Evolutionary conservation across 1,284 basidiomycete species (phyloP), one percentile per base, ranked within the genome.

Genomic region (Schizophyllum commune): DNA sequence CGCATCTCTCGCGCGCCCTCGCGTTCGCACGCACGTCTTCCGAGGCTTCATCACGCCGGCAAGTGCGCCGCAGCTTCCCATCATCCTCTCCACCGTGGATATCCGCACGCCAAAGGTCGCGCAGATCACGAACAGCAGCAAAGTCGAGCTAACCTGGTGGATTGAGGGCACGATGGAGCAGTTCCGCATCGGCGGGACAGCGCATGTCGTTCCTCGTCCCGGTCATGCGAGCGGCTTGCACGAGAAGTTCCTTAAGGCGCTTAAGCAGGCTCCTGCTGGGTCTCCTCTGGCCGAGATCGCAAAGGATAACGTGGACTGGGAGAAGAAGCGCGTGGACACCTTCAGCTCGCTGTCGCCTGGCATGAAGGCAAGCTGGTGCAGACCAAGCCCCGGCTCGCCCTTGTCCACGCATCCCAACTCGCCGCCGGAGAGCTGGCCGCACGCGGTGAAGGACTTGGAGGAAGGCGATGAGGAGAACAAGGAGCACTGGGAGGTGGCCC

Each of bases 311-410:
- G 80, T 81, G 60, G 81, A 88, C 66, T 90, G 87, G 88, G 86
- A 89, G 67, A 71, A 68, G 39, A 79, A 83, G 71, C 76, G 88
- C 9, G 62, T 72, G 21, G 77, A 77, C 57, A 68, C 78, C 20
- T 90, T 88, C 70, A 77, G 80, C 62, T 67, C 47, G 19, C 77
- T 89, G 78, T 79, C 78, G 59, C 75, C 73, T 5, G 71, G 75
- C 58, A 82, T 89, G 84, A 83, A 79, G 65, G 88, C 88, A 22
- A 77, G 74, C 57, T 91, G 86, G 85, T 82, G 79, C 62, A 72
- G 81, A 1, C 88, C 88, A 0, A 66, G 75, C 0, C 85, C 88
- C 3, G 53, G 53, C 5, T 21, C 53, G 53, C 53, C 53, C 15
- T 19, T 55, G 20, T 20, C 19, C 27, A 55, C 15, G 13, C 53